Base-by-base conservation (phyloP, 2,329 filamentous ascomycete species). In the Ambrosiella xylebori region DNA sequence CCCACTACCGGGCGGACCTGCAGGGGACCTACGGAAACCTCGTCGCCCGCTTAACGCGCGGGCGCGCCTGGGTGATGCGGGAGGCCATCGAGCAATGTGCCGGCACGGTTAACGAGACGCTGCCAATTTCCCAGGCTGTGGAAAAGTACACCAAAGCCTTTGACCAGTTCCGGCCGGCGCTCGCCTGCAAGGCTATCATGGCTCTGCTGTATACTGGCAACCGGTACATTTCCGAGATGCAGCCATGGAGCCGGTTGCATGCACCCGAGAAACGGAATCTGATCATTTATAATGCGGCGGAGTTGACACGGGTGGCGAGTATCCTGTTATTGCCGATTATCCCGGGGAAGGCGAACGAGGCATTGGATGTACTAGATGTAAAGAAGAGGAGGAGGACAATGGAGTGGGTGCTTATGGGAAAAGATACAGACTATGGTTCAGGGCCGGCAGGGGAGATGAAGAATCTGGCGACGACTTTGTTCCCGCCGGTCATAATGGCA, bases 321-420 rank as follows among this genome's bases (percentile, higher is more conserved):
- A 95, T 98, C 64, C 73, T 97, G 52, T 73, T 98, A 50, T 90
- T 95, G 68, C 89, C 93, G 1, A 87, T 90, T 66, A 95, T 98
- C 78, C 93, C 93, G 0, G 75, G 73, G 45, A 95, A 94, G 69
- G 79, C 88, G 52, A 70, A 71, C 9, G 72, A 80, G 63, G 70
- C 96, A 38, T 77, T 98, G 0, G 85, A 95, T 67, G 78, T 84
- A 65, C 73, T 98, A 7, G 84, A 86, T 1, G 89, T 98, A 3
- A 71, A 73, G 2, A 67, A 73, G 7, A 74, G 78, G 8, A 78
- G 77, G 56, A 77, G 91, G 59, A 77, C 73, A 0, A 78, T 88
- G 61, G 72, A 76, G 15, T 77, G 81, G 66, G 84, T 88, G 4
- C 67, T 63, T 35, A 71, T 82, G 36, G 81, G 81, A 1, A 74